A percentile compares a stretch with the other conserved stretches of the same genome.
These are phyloP conservation scores for Rubia balearica DNA, from an alignment of 305 asterid species.

Conservation along the genomic window DNA sequence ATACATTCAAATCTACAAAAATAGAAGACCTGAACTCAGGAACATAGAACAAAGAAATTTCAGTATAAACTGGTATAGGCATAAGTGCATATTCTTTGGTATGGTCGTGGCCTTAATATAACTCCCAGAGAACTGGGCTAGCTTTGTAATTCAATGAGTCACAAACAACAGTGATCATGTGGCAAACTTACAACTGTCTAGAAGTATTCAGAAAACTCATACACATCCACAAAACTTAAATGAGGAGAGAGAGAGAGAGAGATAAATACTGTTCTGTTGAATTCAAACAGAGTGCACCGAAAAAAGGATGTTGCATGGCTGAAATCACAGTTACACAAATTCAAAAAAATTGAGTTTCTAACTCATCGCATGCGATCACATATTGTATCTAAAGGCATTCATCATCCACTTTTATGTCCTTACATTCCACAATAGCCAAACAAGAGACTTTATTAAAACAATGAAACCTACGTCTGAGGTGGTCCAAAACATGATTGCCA, in stretches of 20 bases:
- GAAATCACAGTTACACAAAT: conserved; percentile 6
- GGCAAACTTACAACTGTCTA: not conserved
- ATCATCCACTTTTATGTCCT: too few relatives aligned
- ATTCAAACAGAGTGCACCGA: not conserved
- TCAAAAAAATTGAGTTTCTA: too few relatives aligned
- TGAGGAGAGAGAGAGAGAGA: not conserved
- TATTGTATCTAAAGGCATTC: too few relatives aligned
- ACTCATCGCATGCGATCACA: too few relatives aligned
- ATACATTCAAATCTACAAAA: not conserved
- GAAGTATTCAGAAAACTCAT: not conserved
- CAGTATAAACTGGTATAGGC: not conserved
- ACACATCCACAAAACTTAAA: conserved; percentile 6
- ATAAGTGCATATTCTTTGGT: not conserved
- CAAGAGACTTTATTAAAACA: too few relatives aligned
- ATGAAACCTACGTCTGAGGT: too few relatives aligned
- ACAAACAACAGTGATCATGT: not conserved
- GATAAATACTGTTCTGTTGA: not conserved
- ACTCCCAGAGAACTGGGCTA: not conserved
- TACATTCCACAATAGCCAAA: too few relatives aligned
- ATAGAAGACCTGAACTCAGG: not conserved
- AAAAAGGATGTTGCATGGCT: not conserved
- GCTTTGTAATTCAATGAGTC: not conserved
- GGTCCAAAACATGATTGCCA: too few relatives aligned
- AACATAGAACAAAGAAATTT: too few relatives aligned
- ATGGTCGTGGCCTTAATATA: not conserved